A percentile compares a stretch with the other conserved stretches of the same genome.
These are phyloP conservation scores for Candida anutae DNA, from an alignment of 1,139 yeast species.

Conservation along the genomic window DNA sequence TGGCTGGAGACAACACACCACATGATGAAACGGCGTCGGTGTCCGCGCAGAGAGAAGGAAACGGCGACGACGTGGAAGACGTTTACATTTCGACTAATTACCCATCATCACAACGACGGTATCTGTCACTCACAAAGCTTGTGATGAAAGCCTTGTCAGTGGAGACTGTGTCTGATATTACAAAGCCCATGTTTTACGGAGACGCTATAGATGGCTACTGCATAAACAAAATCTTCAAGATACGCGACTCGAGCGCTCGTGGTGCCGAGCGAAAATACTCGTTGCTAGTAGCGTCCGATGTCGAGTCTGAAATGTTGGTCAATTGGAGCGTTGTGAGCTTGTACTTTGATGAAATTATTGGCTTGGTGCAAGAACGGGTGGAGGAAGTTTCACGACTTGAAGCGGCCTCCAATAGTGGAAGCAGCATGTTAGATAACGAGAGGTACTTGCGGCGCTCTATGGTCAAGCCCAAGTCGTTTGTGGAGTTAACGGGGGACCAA, in stretches of 20 bases:
- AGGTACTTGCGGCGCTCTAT: constrained; percentile 45
- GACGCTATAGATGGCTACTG: constrained; percentile 65
- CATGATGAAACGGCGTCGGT: no score
- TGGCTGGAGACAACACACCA: no score
- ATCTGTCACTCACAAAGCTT: constrained; percentile 49
- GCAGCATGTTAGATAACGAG: constrained; percentile 38
- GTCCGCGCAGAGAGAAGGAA: not conserved
- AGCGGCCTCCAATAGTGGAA: constrained; percentile 2
- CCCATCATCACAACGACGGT: constrained; percentile 49
- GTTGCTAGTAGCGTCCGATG: constrained; percentile 53
- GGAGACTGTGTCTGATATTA: constrained; percentile 60
- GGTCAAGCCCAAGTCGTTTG: constrained; percentile 49
- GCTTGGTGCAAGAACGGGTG: constrained; percentile 39
- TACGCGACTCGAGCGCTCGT: constrained; percentile 63
- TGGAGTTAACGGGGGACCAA: constrained; percentile 53
- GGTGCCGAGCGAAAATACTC: constrained; percentile 75
- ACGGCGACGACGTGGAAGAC: not conserved
- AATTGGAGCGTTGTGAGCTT: constrained; percentile 52
- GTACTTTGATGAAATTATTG: constrained; percentile 46
- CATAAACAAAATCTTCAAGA: constrained; percentile 56
- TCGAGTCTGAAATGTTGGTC: constrained; percentile 43
- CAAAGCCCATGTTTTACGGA: constrained; percentile 64
- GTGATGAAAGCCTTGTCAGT: constrained; percentile 64
- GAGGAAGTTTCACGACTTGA: constrained; percentile 8
- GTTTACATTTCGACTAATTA: constrained; percentile 48